Percentiles rank a stretch among this genome's conserved stretches.
These are phyloP conservation scores for Blastobotrys ciferrii DNA, from an alignment of 1,139 yeast species.

Conservation along the genomic window DNA sequence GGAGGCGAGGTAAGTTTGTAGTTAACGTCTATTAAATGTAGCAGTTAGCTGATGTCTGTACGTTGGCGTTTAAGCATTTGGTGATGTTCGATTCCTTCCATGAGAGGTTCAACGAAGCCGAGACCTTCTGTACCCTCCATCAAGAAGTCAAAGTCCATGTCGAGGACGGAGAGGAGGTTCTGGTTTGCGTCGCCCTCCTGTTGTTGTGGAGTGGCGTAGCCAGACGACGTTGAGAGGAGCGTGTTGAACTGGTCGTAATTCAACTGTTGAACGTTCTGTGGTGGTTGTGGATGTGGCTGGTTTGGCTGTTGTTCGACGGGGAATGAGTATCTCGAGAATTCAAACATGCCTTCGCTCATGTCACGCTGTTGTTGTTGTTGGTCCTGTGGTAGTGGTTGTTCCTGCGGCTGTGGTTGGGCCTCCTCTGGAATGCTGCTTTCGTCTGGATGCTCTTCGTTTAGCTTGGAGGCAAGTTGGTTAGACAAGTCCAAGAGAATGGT, in stretches of 20 bases:
- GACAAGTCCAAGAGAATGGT: slow-evolving; percentile 76
- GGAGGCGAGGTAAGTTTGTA: too few relatives aligned
- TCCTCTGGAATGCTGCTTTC: slow-evolving; percentile 2
- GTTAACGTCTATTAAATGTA: too few relatives aligned
- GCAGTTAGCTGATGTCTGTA: not conserved
- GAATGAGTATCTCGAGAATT: slow-evolving; percentile 15
- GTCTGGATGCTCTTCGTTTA: slow-evolving; percentile 5
- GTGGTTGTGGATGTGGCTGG: slow-evolving; percentile 4
- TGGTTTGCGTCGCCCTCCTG: slow-evolving; percentile 10
- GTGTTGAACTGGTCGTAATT: not conserved
- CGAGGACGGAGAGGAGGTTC: slow-evolving; percentile 27
- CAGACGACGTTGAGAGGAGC: not conserved
- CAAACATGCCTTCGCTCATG: slow-evolving; percentile 9
- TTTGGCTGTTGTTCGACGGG: slow-evolving; percentile 1
- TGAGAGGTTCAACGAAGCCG: slow-evolving; percentile 87
- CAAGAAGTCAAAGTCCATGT: slow-evolving; percentile 46
- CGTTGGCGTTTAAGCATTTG: slow-evolving; percentile 21
- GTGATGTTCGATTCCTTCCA: slow-evolving; percentile 73
- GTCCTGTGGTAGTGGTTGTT: slow-evolving; percentile 17
- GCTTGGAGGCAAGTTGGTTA: slow-evolving; percentile 57
- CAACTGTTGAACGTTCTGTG: slow-evolving; percentile 8
- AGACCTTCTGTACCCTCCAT: slow-evolving; percentile 67
- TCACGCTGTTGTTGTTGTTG: slow-evolving; percentile 9
- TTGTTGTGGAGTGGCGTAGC: slow-evolving; percentile 1
- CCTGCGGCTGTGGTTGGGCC: not conserved